Conservation (phyloP, 768 basidiomycete genomes). For the Mrakia hoshinonis region DNA sequence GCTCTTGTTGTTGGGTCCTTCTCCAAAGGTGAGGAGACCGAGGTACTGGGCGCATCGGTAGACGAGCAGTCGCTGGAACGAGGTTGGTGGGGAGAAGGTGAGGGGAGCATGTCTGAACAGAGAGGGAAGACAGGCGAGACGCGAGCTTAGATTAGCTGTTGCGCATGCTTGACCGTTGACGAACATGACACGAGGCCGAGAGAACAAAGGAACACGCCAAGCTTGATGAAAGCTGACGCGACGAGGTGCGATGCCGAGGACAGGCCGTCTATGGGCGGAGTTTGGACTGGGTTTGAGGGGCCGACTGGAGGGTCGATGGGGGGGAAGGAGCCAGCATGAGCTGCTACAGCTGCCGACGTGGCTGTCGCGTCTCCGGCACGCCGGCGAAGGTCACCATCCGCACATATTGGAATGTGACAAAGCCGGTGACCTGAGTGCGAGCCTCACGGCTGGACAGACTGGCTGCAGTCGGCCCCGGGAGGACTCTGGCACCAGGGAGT, state of each 20-base stretch:
- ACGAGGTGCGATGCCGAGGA: too few relatives aligned
- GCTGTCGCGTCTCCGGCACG: too few relatives aligned
- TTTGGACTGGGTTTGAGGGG: too few relatives aligned
- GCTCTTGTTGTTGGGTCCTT: constrained; percentile 14
- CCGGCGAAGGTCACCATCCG: too few relatives aligned
- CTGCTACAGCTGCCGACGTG: too few relatives aligned
- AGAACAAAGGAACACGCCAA: constrained; percentile 1
- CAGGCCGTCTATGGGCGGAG: too few relatives aligned
- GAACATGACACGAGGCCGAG: background rate
- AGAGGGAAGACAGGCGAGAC: background rate
- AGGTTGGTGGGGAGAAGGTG: constrained; percentile 20
- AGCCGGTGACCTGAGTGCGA: too few relatives aligned
- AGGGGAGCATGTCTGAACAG: constrained; percentile 7
- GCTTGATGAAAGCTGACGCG: too few relatives aligned
- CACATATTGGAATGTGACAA: too few relatives aligned
- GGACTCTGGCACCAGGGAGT: background rate
- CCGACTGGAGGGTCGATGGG: too few relatives aligned
- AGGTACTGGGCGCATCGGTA: constrained; percentile 29
- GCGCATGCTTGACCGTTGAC: background rate
- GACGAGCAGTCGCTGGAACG: constrained; percentile 27
- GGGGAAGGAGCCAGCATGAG: too few relatives aligned
- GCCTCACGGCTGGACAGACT: background rate
- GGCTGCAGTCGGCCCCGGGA: background rate
- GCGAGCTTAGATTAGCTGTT: background rate
- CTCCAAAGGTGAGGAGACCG: constrained; percentile 20